Conservation (phyloP, 2,329 filamentous ascomycete genomes). For the Fusarium pseudonygamai region DNA sequence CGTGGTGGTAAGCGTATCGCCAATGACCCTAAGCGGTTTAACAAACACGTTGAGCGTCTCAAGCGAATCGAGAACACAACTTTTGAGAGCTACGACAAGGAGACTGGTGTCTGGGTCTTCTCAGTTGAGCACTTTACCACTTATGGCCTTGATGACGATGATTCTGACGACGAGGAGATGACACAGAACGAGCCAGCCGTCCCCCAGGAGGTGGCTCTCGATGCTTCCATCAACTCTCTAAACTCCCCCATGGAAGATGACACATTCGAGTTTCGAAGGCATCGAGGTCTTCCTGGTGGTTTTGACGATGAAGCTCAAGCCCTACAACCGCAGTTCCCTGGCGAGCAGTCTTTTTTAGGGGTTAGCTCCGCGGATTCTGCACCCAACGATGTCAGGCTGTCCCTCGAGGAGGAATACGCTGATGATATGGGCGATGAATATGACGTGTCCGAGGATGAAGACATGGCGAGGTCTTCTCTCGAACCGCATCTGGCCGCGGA, state of each 20-base stretch:
- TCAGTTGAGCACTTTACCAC: conserved; percentile 96
- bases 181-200: conserved; percentile 2
- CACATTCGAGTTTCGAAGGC: conserved; percentile 65
- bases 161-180: conserved; percentile 65
- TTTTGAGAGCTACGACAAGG: conserved; percentile 81
- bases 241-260: conserved; percentile 59
- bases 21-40: conserved; percentile 69
- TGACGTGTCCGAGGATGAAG: conserved; percentile 75
- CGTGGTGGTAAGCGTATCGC: conserved; percentile 66
- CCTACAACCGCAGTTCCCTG: conserved; percentile 65
- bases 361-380: conserved; percentile 86
- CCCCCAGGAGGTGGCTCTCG: conserved; percentile 38
- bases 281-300: conserved; percentile 74
- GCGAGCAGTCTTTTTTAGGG: conserved; percentile 87
- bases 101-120: conserved; percentile 90
- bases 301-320: conserved; percentile 73
- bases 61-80: conserved; percentile 81
- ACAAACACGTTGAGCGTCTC: conserved; percentile 85
- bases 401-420: conserved; percentile 66
- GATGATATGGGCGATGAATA: conserved; percentile 77
- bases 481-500: conserved; percentile 80
- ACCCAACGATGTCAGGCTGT: conserved; percentile 68
- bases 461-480: conserved; percentile 81
- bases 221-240: conserved; percentile 36
- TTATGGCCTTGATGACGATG: conserved; percentile 84